Evolutionary conservation across 2,329 filamentous ascomycete genomes (phyloP).

Genomic region (Nothophaeocryptopus gaeumannii): DNA sequence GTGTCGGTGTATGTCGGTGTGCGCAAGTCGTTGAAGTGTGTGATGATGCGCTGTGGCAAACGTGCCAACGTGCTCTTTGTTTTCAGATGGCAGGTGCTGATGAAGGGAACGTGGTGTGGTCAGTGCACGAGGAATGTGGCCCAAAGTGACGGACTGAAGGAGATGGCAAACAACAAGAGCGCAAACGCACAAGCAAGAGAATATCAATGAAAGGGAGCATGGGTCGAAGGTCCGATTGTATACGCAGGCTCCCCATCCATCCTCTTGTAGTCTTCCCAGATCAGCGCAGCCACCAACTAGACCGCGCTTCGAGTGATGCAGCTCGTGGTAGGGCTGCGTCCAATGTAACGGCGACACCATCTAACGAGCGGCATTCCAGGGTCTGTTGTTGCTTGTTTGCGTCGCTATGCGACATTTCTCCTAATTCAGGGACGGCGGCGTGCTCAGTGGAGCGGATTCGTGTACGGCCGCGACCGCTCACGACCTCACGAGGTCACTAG

Average conservation of each 20-base stretch:
- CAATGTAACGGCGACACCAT: too few relatives aligned
- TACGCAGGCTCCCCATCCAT: neutral
- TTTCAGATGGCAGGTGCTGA: too few relatives aligned
- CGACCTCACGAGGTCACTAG: too few relatives aligned
- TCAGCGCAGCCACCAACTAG: neutral
- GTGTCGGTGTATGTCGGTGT: neutral
- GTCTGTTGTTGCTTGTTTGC: too few relatives aligned
- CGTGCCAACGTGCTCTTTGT: too few relatives aligned
- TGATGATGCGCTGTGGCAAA: neutral
- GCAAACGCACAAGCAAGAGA: neutral
- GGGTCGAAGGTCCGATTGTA: neutral
- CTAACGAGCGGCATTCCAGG: too few relatives aligned
- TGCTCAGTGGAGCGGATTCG: too few relatives aligned
- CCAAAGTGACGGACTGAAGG: neutral
- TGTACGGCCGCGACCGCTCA: too few relatives aligned
- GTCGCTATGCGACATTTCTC: too few relatives aligned
- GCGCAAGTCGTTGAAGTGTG: neutral
- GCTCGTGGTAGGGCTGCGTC: too few relatives aligned
- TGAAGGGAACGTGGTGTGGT: neutral
- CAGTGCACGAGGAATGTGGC: neutral
- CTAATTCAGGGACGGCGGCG: too few relatives aligned
- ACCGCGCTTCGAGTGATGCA: too few relatives aligned
- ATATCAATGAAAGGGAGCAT: neutral
- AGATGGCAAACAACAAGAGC: neutral
- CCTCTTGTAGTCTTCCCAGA: conserved; percentile 1